Evolutionary conservation across 2,329 filamentous ascomycete species (phyloP), one percentile per base, ranked within the genome.

Genomic region (Ceratocystis harringtonii): DNA sequence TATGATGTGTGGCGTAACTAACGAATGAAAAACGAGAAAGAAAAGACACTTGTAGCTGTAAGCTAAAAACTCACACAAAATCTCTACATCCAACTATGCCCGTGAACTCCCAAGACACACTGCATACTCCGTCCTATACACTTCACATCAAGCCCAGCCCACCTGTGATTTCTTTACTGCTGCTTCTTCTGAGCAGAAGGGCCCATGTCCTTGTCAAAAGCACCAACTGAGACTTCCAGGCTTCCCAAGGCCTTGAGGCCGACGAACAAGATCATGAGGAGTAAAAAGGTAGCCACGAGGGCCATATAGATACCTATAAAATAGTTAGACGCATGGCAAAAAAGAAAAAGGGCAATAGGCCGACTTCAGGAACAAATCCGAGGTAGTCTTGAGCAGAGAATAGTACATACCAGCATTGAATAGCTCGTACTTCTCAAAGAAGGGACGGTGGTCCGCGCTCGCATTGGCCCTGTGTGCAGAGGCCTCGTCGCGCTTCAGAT

Each of bases 121-220:
- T 15, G 10, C 36, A 41, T 61, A 10, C 60, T 36, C 12, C 28
- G 3, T 58, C 28, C 25, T 17, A 25, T 17, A 10, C 5, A 30
- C 25, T 50, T n/a, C 45, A 50, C 22, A 50, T 22, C 17, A 19
- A 22, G 17, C 10, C n/a, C 45, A 50, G 12, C 52, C 25, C 3
- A 19, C 7, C 48, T 12, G 25, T 28, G 43, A 25, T 12, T 7
- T 58, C 48, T 25, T 63, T 61, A 66, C 65, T 66, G 50, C 25
- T 76, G 73, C 78, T 90, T 95, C 84, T 92, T 95, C 76, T 95
- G 89, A 41, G 88, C 88, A 45, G 85, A 80, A n/a, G 90, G 89
- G 0, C 91, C 90, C 80, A 90, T 95, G 71, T 96, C 92, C 80
- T 96, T 96, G 74, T 95, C 92, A 73, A 97, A 99, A 1, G 94